These are phyloP conservation scores for Fomes fomentarius DNA, from an alignment of 1,284 basidiomycete species.

Conservation along the genomic window DNA sequence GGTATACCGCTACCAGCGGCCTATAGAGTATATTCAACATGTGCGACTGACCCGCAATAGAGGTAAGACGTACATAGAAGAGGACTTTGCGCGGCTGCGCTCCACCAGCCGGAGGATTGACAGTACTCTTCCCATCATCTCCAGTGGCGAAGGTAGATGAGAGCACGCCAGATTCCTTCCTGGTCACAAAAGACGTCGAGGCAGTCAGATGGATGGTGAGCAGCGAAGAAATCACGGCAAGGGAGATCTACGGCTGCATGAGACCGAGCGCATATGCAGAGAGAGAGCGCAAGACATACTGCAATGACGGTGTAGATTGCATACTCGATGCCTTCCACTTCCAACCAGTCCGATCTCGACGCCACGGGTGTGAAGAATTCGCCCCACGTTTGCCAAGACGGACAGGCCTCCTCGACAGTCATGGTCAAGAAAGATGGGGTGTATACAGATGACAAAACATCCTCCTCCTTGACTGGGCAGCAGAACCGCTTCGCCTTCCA, in stretches of 20 bases:
- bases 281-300: slow-evolving; percentile 46
- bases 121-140: slow-evolving; percentile 25
- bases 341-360: slow-evolving; percentile 28
- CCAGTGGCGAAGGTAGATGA: slow-evolving; percentile 48
- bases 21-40: slow-evolving; percentile 36
- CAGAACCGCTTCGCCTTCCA: slow-evolving; percentile 84
- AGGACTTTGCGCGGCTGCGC: slow-evolving; percentile 67
- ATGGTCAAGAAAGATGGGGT: slow-evolving; percentile 21
- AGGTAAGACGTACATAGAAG: slow-evolving; percentile 69
- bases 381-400: slow-evolving; percentile 80
- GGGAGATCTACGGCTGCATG: slow-evolving; percentile 51
- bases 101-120: slow-evolving; percentile 18
- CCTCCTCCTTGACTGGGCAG: slow-evolving; percentile 53
- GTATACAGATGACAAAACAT: slow-evolving; percentile 4
- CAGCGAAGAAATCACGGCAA: slow-evolving; percentile 74
- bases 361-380: slow-evolving; percentile 41
- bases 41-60: not conserved
- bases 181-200: slow-evolving; percentile 84
- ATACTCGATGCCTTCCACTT: slow-evolving; percentile 64
- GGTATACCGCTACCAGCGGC: slow-evolving; percentile 97
- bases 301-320: slow-evolving; percentile 77
- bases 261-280: slow-evolving; percentile 2
- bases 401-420: slow-evolving; percentile 51
- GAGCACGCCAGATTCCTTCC: slow-evolving; percentile 83
- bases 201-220: slow-evolving; percentile 90